Base-by-base conservation (phyloP, 2,329 filamentous ascomycete genomes). In the Grosmannia serpens region DNA sequence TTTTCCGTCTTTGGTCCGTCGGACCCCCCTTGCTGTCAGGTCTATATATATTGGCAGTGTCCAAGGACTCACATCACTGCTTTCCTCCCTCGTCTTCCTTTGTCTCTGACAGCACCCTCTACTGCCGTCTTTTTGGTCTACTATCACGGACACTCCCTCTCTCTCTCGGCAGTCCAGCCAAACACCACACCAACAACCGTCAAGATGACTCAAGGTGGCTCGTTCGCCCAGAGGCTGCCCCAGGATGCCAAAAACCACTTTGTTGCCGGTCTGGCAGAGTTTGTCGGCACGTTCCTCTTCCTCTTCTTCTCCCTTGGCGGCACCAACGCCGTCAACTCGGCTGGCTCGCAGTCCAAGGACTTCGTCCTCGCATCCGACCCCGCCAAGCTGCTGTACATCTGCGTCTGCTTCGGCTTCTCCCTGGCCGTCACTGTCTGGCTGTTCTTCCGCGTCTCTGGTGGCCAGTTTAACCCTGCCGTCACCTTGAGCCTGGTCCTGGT, bases 401-500 rank as follows among this genome's bases (percentile, higher is more conserved):
- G 77, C 35, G 64, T 76, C 1, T 70, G 73, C 38, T 82, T 82
- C 57, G 78, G 77, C 15, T 68, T 77, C 10, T 74, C 77, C 3
- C 66, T 83, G 26, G 72, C 76, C 1, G 74, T 79, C 58, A 81
- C 78, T 58, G 79, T 80, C 10, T 83, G 78, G 78, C 73, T 79
- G 27, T 83, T 82, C 65, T 83, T 75, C 64, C 74, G 80, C 50
- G 72, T 83, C 26, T 78, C 74, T 3, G 76, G 77, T 41, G 76
- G 76, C 53, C 72, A 78, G 67, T 79, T 79, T 60, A 79, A 79
- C 63, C 77, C 77, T 17, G 77, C 73, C 49, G 76, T 78, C 67
- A 69, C 84, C 0, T 68, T 87, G 1, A 82, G 77, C 1, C 76
- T 87, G 24, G 75, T 77, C n/a, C 71, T 86, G 4, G 77, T 81